These are phyloP conservation scores for Penicillium polonicum DNA, from an alignment of 2,329 filamentous ascomycete genomes.

Conservation along the genomic window DNA sequence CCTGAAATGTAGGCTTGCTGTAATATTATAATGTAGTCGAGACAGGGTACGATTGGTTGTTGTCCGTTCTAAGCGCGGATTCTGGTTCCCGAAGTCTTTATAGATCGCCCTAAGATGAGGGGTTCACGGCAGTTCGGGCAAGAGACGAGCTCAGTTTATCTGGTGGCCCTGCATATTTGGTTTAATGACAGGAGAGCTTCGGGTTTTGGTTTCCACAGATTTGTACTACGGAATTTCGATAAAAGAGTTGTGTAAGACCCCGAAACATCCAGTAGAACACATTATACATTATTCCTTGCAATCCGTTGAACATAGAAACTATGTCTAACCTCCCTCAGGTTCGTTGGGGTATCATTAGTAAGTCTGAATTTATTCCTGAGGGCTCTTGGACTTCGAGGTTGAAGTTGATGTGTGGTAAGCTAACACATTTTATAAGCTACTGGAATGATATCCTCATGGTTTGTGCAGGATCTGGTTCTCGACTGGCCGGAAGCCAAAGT, in stretches of 20 bases:
- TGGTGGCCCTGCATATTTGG: no score
- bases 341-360: neutral
- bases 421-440: neutral
- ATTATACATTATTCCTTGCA: neutral
- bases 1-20: neutral
- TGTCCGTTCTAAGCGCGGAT: neutral
- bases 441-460: constrained; percentile 1
- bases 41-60: no score
- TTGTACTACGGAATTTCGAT: neutral
- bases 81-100: neutral
- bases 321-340: neutral
- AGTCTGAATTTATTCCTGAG: neutral
- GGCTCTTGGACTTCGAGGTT: neutral
- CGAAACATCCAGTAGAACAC: neutral
- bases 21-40: no score
- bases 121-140: no score
- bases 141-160: no score
- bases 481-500: neutral
- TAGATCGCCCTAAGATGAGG: no score
- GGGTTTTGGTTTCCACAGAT: neutral
- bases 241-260: neutral
- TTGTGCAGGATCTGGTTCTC: neutral
- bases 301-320: neutral
- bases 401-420: neutral
- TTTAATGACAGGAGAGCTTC: neutral